A percentile compares a stretch with the other conserved stretches of the same genome.
phyloP scores from a whole-genome alignment of 805 yeast genomes.

The Barnettozyma botsteinii region DNA sequence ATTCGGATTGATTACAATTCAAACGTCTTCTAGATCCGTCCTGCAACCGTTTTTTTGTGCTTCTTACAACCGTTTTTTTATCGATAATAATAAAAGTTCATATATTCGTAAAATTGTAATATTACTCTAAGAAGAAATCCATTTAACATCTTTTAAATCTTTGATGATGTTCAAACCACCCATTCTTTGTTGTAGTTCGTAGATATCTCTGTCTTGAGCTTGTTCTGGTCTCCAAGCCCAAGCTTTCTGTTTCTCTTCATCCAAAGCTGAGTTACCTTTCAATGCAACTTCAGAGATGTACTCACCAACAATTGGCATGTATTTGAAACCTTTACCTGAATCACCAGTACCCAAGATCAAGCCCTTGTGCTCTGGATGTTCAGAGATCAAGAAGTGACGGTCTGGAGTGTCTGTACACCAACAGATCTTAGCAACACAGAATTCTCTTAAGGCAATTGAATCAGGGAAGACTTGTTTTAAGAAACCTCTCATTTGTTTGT shows the following conservation, averaged over 20 bases:
- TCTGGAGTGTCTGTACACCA: slow-evolving; percentile 36
- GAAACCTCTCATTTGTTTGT: slow-evolving; percentile 28
- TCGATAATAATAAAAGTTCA: too few relatives aligned
- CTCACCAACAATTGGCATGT: slow-evolving; percentile 32
- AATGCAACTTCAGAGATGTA: slow-evolving; percentile 28
- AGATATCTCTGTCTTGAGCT: slow-evolving; percentile 24
- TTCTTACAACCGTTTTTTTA: too few relatives aligned
- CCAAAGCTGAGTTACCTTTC: slow-evolving; percentile 27
- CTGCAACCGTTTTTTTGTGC: too few relatives aligned
- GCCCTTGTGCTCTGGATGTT: slow-evolving; percentile 26
- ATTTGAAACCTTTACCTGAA: slow-evolving; percentile 34
- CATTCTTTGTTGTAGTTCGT: slow-evolving; percentile 23
- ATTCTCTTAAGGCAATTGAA: slow-evolving; percentile 26
- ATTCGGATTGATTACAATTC: too few relatives aligned
- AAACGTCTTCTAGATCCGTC: too few relatives aligned
- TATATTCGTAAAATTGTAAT: too few relatives aligned
- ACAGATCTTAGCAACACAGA: slow-evolving; percentile 28
- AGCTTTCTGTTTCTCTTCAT: slow-evolving; percentile 20
- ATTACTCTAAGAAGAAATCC: not conserved
- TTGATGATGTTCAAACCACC: slow-evolving; percentile 28
- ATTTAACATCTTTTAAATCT: slow-evolving; percentile 24
- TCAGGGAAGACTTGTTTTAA: slow-evolving; percentile 29
- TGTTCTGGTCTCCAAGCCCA: slow-evolving; percentile 35
- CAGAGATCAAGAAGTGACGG: slow-evolving; percentile 27
- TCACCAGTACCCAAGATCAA: slow-evolving; percentile 32